These are phyloP conservation scores for Metarhizium robertsii DNA, from an alignment of 2,329 filamentous ascomycete species.

Conservation along the genomic window DNA sequence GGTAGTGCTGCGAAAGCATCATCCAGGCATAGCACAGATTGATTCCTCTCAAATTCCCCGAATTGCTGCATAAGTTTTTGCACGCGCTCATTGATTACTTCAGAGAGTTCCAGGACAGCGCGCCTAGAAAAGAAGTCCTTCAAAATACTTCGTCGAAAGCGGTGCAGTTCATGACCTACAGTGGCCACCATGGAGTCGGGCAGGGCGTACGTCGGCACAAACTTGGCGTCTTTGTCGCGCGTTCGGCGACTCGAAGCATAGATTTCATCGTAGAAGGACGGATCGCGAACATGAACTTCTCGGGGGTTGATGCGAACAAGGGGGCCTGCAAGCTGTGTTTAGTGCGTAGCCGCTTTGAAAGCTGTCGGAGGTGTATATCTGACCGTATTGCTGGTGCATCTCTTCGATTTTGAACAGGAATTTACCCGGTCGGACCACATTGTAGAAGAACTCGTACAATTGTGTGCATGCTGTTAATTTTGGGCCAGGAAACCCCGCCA, in stretches of 20 bases:
- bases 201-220: background rate
- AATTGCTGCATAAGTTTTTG: background rate
- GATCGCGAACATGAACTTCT: conserved; percentile 17
- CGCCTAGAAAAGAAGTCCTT: conserved; percentile 9
- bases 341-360: background rate
- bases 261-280: conserved; percentile 12
- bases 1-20: conserved; percentile 1
- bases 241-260: conserved; percentile 6
- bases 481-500: conserved; percentile 7
- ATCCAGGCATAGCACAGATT: background rate
- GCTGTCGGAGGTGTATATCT: background rate
- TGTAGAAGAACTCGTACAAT: conserved; percentile 2
- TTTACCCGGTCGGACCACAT: background rate
- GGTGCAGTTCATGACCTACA: conserved; percentile 3
- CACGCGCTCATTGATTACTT: background rate
- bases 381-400: conserved; percentile 7
- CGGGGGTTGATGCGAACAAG: conserved; percentile 19
- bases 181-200: conserved; percentile 1
- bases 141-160: background rate
- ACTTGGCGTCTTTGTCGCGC: conserved; percentile 3
- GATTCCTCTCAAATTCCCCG: background rate
- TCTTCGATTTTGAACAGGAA: conserved; percentile 3
- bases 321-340: conserved; percentile 11
- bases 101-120: background rate
- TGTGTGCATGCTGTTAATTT: conserved; percentile 5